Conservation (phyloP, 2,329 filamentous ascomycete species). For the Apiospora pterosperma region DNA sequence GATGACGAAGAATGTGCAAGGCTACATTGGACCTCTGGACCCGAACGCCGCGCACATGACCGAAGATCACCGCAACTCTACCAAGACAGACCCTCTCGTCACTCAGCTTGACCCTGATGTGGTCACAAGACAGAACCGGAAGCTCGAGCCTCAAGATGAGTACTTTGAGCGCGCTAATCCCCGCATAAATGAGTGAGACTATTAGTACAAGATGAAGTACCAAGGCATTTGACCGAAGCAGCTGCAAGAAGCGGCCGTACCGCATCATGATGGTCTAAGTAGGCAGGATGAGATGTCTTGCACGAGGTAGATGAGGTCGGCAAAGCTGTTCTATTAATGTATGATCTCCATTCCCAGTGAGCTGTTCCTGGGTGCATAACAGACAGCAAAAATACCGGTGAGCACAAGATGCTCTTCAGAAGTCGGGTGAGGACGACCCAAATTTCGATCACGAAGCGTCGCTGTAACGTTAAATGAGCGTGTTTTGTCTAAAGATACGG, state of each 20-base stretch:
- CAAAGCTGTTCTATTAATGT: not conserved
- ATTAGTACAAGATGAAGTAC: not conserved
- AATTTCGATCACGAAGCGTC: too few relatives aligned
- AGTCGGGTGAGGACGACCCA: too few relatives aligned
- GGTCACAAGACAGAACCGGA: slow-evolving; percentile 71
- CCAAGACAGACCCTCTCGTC: slow-evolving; percentile 63
- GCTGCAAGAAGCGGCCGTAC: not conserved
- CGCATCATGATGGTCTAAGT: not conserved
- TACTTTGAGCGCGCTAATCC: slow-evolving; percentile 85
- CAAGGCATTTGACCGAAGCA: not conserved
- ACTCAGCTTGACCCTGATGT: slow-evolving; percentile 93
- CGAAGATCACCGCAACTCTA: slow-evolving; percentile 53
- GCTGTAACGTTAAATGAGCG: too few relatives aligned
- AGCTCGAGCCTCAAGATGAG: slow-evolving; percentile 77
- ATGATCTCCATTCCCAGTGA: too few relatives aligned
- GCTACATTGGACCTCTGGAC: slow-evolving; percentile 63
- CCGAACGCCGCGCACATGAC: slow-evolving; percentile 56
- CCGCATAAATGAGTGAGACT: not conserved
- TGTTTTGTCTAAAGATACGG: too few relatives aligned
- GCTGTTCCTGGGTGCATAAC: too few relatives aligned
- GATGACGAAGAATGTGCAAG: slow-evolving; percentile 75
- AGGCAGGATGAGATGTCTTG: too few relatives aligned
- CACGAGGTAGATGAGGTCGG: not conserved
- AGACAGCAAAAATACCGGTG: too few relatives aligned
- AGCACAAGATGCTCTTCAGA: too few relatives aligned